phyloP scores from a whole-genome alignment of 1,284 basidiomycete species.

The Cystobasidiaceae sp. region DNA sequence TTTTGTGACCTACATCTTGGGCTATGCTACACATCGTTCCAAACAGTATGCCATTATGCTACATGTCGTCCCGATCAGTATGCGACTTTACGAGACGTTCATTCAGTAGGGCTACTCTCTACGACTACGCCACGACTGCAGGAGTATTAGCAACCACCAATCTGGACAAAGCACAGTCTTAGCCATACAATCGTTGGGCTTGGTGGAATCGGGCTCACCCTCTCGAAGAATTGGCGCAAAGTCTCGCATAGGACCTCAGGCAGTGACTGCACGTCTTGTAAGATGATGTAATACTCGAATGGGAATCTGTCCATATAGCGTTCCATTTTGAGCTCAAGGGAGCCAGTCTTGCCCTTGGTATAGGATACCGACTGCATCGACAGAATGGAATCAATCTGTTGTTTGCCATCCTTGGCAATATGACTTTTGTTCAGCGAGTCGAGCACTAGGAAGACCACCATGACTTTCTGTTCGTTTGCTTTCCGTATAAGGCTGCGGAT shows the following conservation, averaged over 20 bases:
- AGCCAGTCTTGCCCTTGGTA: conserved; percentile 68
- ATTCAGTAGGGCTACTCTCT: no score
- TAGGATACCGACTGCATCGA: conserved; percentile 90
- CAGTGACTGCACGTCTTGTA: conserved; percentile 83
- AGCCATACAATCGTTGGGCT: no score
- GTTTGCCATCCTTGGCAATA: not conserved
- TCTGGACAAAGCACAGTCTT: not conserved
- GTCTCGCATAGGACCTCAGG: conserved; percentile 89
- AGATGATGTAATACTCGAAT: conserved; percentile 94
- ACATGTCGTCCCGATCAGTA: no score
- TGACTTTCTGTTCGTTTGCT: conserved; percentile 83
- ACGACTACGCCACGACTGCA: no score
- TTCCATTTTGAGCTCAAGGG: conserved; percentile 80
- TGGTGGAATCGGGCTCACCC: conserved; percentile 30
- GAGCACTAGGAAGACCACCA: conserved; percentile 95
- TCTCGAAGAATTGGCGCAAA: conserved; percentile 68
- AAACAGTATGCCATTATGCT: not conserved
- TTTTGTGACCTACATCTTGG: no score
- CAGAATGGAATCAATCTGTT: conserved; percentile 61
- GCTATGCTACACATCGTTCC: no score
- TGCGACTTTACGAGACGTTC: no score
- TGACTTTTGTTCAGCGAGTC: conserved; percentile 62
- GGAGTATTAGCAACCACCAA: not conserved
- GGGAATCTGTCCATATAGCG: conserved; percentile 95
- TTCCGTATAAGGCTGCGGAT: conserved; percentile 73